Evolutionary conservation across 2,329 filamentous ascomycete genomes (phyloP), one percentile per base, ranked within the genome.

Genomic region (Cryphonectria carpinicola): DNA sequence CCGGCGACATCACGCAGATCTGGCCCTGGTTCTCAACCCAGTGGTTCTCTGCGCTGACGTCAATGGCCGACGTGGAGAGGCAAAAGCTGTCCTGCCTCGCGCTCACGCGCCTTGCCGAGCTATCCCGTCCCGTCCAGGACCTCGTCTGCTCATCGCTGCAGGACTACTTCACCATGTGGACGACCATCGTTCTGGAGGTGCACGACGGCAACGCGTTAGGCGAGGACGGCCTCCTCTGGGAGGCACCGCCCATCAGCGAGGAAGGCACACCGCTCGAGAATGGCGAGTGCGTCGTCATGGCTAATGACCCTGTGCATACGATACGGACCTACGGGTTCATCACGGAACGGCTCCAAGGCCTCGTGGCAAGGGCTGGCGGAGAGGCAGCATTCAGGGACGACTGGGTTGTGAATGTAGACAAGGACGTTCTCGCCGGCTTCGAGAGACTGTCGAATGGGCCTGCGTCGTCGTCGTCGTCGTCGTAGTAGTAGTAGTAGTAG

Each of bases 121-220:
- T 91, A 1, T 84, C 86, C 0, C 85, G 87, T 37, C 85, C 85
- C 0, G 81, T 88, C 77, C 86, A 87, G 72, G 84, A 87, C 0
- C 86, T 92, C 68, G 84, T 89, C 2, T 80, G 94, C 5, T 77
- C 79, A 1, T 86, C 85, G 52, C 82, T 96, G 69, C 93, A 96
- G 78, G 91, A 91, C 76, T 89, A 93, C 76, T 89, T 96, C 76
- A 85, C 86, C 1, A 86, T 94, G 81, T 96, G 93, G 93, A 92
- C 90, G 1, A 88, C 87, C 73, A 86, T 93, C 1, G 82, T 95
- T 41, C 81, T 82, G 1, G 90, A 94, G 75, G 81, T 95, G 65
- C 84, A 90, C 67, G 89, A 91, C 62, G 88, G 88, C 35, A 83
- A 84, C 56, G 83, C 84, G 37, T 84, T 86, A 63, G 84, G 81